Percentiles rank a stretch among this genome's conserved stretches.
These are phyloP conservation scores for Penicillium sp. DNA, from an alignment of 2,329 filamentous ascomycete species.

Conservation along the genomic window DNA sequence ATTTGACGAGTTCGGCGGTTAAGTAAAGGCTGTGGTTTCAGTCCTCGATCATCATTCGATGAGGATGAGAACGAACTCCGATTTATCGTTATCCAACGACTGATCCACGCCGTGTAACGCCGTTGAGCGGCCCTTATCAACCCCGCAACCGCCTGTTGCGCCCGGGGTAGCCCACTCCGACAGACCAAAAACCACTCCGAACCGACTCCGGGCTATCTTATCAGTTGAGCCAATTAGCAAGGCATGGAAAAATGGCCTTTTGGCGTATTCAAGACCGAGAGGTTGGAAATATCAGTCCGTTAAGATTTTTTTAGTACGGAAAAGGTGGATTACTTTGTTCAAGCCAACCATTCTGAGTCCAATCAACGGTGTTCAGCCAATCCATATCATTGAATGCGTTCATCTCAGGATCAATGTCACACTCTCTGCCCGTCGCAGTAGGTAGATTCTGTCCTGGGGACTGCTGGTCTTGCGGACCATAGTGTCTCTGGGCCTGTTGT, in stretches of 20 bases:
- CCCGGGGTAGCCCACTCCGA: neutral
- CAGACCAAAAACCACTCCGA: neutral
- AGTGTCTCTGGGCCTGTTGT: neutral
- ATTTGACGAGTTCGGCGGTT: neutral
- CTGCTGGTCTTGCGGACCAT: neutral
- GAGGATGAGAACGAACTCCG: neutral
- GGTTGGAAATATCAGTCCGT: neutral
- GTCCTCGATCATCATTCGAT: neutral
- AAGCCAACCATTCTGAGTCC: slow-evolving; percentile 1
- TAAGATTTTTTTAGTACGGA: neutral
- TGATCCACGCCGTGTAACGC: neutral
- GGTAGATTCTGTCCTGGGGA: no score
- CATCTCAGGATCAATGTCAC: neutral
- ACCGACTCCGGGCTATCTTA: neutral
- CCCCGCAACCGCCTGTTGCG: neutral
- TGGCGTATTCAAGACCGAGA: no score
- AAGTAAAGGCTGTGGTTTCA: neutral
- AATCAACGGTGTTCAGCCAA: slow-evolving; percentile 3
- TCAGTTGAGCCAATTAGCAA: neutral
- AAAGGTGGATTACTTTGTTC: neutral
- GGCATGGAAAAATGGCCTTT: neutral
- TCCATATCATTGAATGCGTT: neutral
- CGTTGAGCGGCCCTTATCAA: neutral
- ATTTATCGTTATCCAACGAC: neutral
- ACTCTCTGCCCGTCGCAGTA: neutral